Evolutionary conservation across 345 rosid species (phyloP).

Genomic region (Sisymbrium altissimum): DNA sequence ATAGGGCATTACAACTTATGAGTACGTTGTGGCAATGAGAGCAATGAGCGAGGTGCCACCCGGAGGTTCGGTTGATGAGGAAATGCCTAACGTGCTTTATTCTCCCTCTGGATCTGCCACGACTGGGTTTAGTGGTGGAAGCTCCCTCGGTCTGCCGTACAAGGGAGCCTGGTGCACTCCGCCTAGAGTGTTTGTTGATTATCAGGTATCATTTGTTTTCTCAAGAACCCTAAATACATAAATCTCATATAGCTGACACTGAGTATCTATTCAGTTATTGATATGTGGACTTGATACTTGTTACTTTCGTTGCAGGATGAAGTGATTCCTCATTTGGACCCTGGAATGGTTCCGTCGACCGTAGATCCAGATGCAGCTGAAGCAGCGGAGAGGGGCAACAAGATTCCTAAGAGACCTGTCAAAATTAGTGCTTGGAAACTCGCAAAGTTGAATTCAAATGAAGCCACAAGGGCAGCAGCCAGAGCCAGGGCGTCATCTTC

Average conservation of each 20-base stretch:
- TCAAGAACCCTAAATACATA: neutral
- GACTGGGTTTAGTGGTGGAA: slow-evolving; percentile 90
- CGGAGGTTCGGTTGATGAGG: slow-evolving; percentile 76
- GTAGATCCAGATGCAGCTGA: slow-evolving; percentile 91
- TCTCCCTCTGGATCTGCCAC: slow-evolving; percentile 97
- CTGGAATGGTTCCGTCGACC: slow-evolving; percentile 94
- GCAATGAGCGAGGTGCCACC: slow-evolving; percentile 94
- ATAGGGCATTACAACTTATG: slow-evolving; percentile 95
- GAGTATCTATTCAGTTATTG: neutral
- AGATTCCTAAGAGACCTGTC: slow-evolving; percentile 65
- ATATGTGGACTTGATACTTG: neutral
- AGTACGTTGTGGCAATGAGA: slow-evolving; percentile 98
- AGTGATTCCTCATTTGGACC: slow-evolving; percentile 93
- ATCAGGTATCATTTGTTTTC: slow-evolving; percentile 64
- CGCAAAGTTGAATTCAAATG: slow-evolving; percentile 76
- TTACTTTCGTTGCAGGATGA: slow-evolving; percentile 58
- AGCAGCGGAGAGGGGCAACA: slow-evolving; percentile 59
- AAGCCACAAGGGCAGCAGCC: slow-evolving; percentile 89
- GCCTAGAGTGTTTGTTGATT: slow-evolving; percentile 93
- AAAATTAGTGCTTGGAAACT: slow-evolving; percentile 89
- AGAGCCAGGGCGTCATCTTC: slow-evolving; percentile 98
- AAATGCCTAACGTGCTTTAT: slow-evolving; percentile 60
- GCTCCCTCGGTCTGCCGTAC: slow-evolving; percentile 83
- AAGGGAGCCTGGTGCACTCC: slow-evolving; percentile 99
- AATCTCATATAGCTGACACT: neutral